Percentiles rank a stretch among this genome's conserved stretches.
These are phyloP conservation scores for Gloeophyllum trabeum DNA, from an alignment of 768 basidiomycete genomes.

Conservation along the genomic window DNA sequence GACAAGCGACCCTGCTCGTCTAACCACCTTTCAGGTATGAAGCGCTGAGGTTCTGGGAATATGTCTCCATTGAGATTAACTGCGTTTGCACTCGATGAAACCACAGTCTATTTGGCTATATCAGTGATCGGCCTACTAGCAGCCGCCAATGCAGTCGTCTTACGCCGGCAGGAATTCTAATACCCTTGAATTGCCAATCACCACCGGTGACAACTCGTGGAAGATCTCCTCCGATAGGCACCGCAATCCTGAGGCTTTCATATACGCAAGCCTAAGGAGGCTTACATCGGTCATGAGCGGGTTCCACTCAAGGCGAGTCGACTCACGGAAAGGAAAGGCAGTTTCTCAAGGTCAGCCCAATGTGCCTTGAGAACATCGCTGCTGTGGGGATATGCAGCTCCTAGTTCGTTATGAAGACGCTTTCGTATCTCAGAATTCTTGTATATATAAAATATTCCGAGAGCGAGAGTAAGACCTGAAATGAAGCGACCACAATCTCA, in stretches of 20 bases:
- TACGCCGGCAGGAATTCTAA: conserved; percentile 26
- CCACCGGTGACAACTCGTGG: conserved; percentile 26
- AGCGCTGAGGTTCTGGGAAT: conserved; percentile 26
- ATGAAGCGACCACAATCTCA: no score
- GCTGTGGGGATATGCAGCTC: conserved; percentile 29
- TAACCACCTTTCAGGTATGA: conserved; percentile 33
- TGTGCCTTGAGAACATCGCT: conserved; percentile 12
- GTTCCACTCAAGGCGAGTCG: background rate
- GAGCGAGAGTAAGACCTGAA: conserved; percentile 26
- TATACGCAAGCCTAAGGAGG: conserved; percentile 22
- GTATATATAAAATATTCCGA: conserved; percentile 25
- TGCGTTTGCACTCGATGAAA: conserved; percentile 26
- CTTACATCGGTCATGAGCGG: no score
- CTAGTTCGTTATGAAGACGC: conserved; percentile 20
- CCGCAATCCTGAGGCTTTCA: conserved; percentile 30
- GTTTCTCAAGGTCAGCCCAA: conserved; percentile 27
- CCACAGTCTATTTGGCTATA: conserved; percentile 21
- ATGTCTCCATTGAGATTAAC: conserved; percentile 27
- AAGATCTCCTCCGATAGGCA: conserved; percentile 26
- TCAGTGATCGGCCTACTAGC: background rate
- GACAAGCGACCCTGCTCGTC: conserved; percentile 9
- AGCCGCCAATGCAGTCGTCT: conserved; percentile 5
- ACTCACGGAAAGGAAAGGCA: conserved; percentile 23
- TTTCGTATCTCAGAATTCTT: conserved; percentile 17
- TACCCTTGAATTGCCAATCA: conserved; percentile 22